Evolutionary conservation across 1,284 basidiomycete species (phyloP), one percentile per base, ranked within the genome.

Genomic region (Ceratobasidium sp.): DNA sequence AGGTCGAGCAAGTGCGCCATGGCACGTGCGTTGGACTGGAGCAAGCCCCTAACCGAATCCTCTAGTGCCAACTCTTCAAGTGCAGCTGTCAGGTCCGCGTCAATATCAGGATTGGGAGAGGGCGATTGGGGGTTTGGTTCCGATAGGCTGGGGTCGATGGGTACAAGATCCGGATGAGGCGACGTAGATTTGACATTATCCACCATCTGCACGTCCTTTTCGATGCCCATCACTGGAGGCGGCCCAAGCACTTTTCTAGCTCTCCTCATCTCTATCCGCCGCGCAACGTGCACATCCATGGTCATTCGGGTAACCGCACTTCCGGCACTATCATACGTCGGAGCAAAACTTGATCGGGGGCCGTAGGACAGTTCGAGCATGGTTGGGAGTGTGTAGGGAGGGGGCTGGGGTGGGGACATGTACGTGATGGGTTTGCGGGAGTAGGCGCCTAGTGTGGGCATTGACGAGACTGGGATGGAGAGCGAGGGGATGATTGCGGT

Each of bases 301-400:
- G 46, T 34, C 26, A 34, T 28, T 21, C 62, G 48, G 4, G 62
- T 67, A 26, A 67, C 12, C 16, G 32, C 32, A 14, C 46, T 34
- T 9, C 88, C 88, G 70, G 90, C 88, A 76, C 90, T 89, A 74
- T 92, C 90, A 78, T 91, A 93, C 16, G 84, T 82, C 1, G 92
- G 92, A 0, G 91, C 91, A 79, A 93, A 93, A 77, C 86, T 89
- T 1, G 90, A 80, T 76, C 84, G 89, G 8, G 85, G 84, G 0
- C 92, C 92, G 77, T 93, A 93, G 78, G 93, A 89, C 10, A 93
- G 82, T 39, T 86, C 89, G 85, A 10, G 86, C 36, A 70, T 69
- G 79, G 73, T 80, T 81, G 59, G 77, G 74, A 48, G 21, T 21
- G 64, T 81, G 77, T 1, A 82, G 76, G 30, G 84, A 3, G 71